phyloP scores from a whole-genome alignment of 2,329 filamentous ascomycete species.

The Trichoderma cornu-damae region DNA sequence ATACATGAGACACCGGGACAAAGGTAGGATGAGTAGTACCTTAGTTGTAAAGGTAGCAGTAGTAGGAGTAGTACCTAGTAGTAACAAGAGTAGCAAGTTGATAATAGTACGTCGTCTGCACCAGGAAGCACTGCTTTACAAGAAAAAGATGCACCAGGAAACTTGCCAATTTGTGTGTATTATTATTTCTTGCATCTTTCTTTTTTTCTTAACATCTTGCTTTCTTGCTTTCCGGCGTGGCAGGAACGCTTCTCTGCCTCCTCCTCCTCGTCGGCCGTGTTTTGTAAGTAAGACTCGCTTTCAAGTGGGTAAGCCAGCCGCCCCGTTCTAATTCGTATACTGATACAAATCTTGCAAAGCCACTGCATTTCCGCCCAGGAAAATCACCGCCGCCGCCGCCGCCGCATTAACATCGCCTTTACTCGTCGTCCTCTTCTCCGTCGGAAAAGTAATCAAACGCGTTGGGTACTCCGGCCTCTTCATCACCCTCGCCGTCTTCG shows the following conservation, averaged over 20 bases:
- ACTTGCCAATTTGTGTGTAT: too few relatives aligned
- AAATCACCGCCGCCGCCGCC: not conserved
- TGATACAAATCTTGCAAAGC: conserved; percentile 8
- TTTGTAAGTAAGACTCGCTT: not conserved
- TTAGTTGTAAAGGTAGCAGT: too few relatives aligned
- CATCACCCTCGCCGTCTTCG: conserved; percentile 70
- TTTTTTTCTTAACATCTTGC: not conserved
- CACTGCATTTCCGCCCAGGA: not conserved
- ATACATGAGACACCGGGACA: too few relatives aligned
- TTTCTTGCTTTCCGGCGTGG: not conserved
- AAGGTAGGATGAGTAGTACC: too few relatives aligned
- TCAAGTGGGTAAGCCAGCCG: not conserved
- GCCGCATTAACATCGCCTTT: conserved; percentile 3
- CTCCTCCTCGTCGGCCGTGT: not conserved
- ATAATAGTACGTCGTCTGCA: too few relatives aligned
- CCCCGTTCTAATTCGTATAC: conserved; percentile 11
- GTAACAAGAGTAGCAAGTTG: too few relatives aligned
- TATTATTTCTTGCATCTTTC: not conserved
- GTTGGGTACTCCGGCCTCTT: conserved; percentile 63
- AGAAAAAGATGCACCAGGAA: too few relatives aligned
- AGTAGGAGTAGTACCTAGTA: too few relatives aligned
- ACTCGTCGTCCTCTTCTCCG: conserved; percentile 43
- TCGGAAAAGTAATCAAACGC: conserved; percentile 79
- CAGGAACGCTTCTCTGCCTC: conserved; percentile 4
- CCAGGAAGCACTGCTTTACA: too few relatives aligned